Conservation (phyloP, 2,329 filamentous ascomycete species). For the Endoconidiophora laricicola region DNA sequence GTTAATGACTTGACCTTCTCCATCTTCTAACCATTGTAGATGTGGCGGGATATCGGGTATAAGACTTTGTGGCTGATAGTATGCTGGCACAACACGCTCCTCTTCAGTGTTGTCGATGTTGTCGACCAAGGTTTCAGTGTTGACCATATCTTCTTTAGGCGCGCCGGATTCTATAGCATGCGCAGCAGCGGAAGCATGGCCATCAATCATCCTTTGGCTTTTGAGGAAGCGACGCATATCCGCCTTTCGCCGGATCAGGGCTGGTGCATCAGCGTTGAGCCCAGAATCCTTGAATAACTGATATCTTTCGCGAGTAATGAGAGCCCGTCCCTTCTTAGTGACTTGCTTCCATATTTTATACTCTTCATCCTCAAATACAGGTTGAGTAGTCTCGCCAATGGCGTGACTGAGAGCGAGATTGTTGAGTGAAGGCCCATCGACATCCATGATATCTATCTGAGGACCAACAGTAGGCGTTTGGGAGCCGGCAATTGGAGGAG, state of each 20-base stretch:
- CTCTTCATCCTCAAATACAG: constrained; percentile 77
- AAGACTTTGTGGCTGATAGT: constrained; percentile 75
- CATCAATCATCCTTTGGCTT: constrained; percentile 11
- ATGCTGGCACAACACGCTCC: constrained; percentile 75
- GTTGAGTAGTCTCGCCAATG: constrained; percentile 51
- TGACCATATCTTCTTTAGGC: constrained; percentile 5
- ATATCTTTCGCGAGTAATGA: constrained; percentile 70
- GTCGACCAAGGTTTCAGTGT: constrained; percentile 56
- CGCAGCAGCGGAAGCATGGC: constrained; percentile 24
- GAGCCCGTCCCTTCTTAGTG: constrained; percentile 86
- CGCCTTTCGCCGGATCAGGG: constrained; percentile 65
- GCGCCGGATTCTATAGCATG: not conserved
- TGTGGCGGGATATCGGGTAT: constrained; percentile 70
- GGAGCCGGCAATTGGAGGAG: constrained; percentile 59
- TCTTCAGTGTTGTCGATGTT: constrained; percentile 74
- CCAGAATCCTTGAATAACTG: constrained; percentile 72
- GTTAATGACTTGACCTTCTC: constrained; percentile 76
- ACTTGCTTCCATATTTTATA: constrained; percentile 99
- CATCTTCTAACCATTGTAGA: constrained; percentile 77
- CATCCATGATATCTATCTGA: constrained; percentile 72
- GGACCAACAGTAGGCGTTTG: constrained; percentile 62
- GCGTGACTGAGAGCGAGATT: constrained; percentile 47
- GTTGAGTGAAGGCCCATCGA: constrained; percentile 59
- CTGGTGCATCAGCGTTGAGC: constrained; percentile 75
- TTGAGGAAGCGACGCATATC: constrained; percentile 73